These are phyloP conservation scores for Euptelea pleiosperma DNA, from an alignment of 164 flowering plant species.

Conservation along the genomic window DNA sequence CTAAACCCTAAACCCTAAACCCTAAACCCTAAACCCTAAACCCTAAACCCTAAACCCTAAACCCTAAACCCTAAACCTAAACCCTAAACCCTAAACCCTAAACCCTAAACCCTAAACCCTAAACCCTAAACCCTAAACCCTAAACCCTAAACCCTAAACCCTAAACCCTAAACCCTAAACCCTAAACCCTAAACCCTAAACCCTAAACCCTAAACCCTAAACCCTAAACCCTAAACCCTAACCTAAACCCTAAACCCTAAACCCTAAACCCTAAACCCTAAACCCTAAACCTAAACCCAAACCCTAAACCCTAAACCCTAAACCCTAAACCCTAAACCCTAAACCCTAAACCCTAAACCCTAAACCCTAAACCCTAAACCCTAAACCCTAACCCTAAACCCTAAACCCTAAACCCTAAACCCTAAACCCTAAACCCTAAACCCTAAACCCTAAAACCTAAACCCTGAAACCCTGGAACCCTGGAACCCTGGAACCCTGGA, in stretches of 20 bases:
- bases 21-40: no score
- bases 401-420: not conserved
- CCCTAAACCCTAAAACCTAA: no score
- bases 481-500: no score
- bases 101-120: not conserved
- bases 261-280: constrained; percentile 15
- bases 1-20: no score
- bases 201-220: constrained; percentile 17
- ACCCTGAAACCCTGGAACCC: no score
- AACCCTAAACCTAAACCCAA: constrained; percentile 14
- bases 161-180: constrained; percentile 12
- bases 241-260: constrained; percentile 11
- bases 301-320: constrained; percentile 8
- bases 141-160: no score
- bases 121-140: not conserved
- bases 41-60: no score
- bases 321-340: no score
- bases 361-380: no score
- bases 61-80: not conserved
- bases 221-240: constrained; percentile 10
- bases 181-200: constrained; percentile 13
- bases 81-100: not conserved
- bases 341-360: no score
- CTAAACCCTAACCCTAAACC: no score
- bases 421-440: no score